Base-by-base conservation (phyloP, 2,329 filamentous ascomycete species). In the Fusarium phyllophilum region DNA sequence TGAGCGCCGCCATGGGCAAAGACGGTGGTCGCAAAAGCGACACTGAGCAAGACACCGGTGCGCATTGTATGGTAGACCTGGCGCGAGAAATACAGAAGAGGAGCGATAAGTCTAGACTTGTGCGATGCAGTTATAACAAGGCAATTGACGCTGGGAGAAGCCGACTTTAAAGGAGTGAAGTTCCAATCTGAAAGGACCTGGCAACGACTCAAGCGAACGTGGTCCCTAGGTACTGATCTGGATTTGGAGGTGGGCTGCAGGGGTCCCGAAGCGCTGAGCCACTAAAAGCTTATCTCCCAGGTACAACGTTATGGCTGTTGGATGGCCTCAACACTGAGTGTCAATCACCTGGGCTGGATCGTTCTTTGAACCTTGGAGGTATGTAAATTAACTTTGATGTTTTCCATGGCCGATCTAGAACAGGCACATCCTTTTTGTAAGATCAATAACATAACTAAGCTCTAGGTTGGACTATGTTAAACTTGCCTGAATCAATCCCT, bases 1-100 rank as follows among this genome's bases (percentile, higher is more conserved):
- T 74, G 68, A 51, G 59, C 60, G 75, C 84, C 83, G 76, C 89
- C 89, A 79, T 91, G 89, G 26, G 87, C 89, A 65, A 85, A 72
- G 45, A 80, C 86, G 31, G 82, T 74, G 68, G 84, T 81, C 54
- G 83, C 81, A 51, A 89, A 78, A 61, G 83, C 81, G 49, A 83
- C 73, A 59, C 79, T 76, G 62, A 85, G 72, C 36, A 87, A 59
- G 52, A 76, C 39, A 41, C 67, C 60, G 45, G 77, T 48, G 66
- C 78, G 79, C 81, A 82, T 82, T 64, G 62, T 72, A 24, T 55
- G 13, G 10, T 42, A 55, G 62, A 59, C 42, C 46, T 56, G 58
- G 36, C 45, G 51, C 54, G 41, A 26, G 41, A 36, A 55, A 44
- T 66, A 34, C 11, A 22, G 33, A 66, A 39, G 26, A 46, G 45